Evolutionary conservation across 2,329 filamentous ascomycete species (phyloP).

Genomic region (Paraconiothyrium sp.): DNA sequence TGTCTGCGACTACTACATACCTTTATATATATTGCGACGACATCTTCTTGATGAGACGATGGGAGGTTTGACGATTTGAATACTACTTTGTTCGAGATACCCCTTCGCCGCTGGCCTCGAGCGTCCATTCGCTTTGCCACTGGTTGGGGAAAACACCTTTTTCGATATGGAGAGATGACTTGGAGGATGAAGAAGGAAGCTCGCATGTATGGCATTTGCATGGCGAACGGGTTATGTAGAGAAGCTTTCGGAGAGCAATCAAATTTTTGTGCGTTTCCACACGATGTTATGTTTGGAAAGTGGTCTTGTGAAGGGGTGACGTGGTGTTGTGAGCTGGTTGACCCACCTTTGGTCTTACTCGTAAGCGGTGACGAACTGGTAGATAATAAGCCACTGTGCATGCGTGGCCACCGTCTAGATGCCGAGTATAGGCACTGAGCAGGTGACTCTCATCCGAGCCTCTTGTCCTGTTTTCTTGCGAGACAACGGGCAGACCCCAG

Average conservation of each 20-base stretch:
- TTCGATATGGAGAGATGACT: not conserved
- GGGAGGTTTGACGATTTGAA: slow-evolving; percentile 24
- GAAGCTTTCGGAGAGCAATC: not conserved
- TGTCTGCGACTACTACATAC: slow-evolving; percentile 9
- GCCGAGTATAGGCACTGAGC: no score
- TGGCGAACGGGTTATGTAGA: not conserved
- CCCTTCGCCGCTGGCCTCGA: slow-evolving; percentile 46
- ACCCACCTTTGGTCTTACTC: not conserved
- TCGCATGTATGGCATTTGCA: not conserved
- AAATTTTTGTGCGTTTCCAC: not conserved
- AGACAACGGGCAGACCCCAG: no score
- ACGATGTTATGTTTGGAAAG: not conserved
- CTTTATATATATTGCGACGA: slow-evolving; percentile 18
- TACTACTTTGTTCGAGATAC: slow-evolving; percentile 44
- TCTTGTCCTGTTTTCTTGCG: no score
- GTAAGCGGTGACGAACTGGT: not conserved
- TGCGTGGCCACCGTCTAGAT: not conserved
- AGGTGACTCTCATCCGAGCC: no score
- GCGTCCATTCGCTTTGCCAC: slow-evolving; percentile 40
- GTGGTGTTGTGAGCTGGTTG: not conserved
- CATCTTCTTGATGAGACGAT: slow-evolving; percentile 8
- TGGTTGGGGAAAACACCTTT: slow-evolving; percentile 12
- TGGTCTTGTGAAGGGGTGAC: not conserved
- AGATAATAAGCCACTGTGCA: not conserved
- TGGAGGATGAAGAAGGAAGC: not conserved